A percentile compares a stretch with the other conserved stretches of the same genome.
These are phyloP conservation scores for Euphrasia arctica DNA, from an alignment of 305 asterid species.

Conservation along the genomic window DNA sequence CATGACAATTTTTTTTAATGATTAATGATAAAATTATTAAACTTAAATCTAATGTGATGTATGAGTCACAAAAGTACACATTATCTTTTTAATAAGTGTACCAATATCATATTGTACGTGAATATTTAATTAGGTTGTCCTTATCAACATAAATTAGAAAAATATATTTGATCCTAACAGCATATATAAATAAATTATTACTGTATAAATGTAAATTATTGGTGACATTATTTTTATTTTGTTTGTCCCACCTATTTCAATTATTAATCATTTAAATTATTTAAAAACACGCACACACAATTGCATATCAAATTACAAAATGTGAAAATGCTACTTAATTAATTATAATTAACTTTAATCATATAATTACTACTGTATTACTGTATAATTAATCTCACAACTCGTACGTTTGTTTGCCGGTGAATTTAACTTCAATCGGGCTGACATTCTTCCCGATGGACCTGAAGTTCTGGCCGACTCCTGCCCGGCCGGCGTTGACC, in stretches of 20 bases:
- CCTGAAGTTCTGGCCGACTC: conserved; percentile 69
- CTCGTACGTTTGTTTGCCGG: conserved; percentile 77
- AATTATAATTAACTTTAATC: neutral
- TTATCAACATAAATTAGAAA: neutral
- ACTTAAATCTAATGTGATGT: neutral
- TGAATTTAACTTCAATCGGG: conserved; percentile 86
- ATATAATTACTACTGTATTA: too few species aligned
- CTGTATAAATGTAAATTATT: conserved; percentile 8
- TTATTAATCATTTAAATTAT: too few species aligned
- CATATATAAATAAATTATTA: conserved; percentile 17
- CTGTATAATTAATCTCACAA: conserved; percentile 34
- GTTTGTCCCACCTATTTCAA: too few species aligned
- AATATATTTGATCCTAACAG: conserved; percentile 11
- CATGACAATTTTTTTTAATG: too few species aligned
- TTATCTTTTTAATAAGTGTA: too few species aligned
- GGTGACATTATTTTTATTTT: conserved; percentile 13
- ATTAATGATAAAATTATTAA: too few species aligned
- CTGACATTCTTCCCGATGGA: conserved; percentile 77
- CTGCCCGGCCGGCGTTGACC: conserved; percentile 79
- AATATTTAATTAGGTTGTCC: neutral
- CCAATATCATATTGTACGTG: neutral
- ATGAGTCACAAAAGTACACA: too few species aligned
- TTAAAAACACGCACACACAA: too few species aligned
- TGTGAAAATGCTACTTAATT: neutral
- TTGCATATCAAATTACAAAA: neutral